A percentile compares a stretch with the other conserved stretches of the same genome.
Conservation (phyloP, 2,329 filamentous ascomycete species). For the Remersonia thermophila region DNA sequence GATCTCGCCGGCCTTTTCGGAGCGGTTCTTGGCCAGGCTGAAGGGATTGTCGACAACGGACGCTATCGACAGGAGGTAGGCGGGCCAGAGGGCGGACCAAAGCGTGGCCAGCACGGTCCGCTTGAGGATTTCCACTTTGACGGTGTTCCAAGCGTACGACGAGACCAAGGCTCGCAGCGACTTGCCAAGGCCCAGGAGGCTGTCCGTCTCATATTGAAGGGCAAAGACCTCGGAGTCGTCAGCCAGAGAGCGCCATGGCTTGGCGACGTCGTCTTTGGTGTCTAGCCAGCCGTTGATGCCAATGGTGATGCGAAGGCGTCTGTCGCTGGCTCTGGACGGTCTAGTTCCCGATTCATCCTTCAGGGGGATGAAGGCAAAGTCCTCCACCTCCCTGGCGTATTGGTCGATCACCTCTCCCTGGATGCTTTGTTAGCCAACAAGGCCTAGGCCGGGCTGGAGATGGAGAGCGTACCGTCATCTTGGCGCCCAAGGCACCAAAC, state of each 20-base stretch:
- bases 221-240: conserved; percentile 70
- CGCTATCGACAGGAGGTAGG: conserved; percentile 53
- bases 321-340: conserved; percentile 22
- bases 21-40: conserved; percentile 59
- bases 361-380: conserved; percentile 67
- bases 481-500: conserved; percentile 80
- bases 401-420: conserved; percentile 72
- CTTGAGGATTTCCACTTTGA: conserved; percentile 64
- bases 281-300: conserved; percentile 81
- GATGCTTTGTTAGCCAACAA: neutral
- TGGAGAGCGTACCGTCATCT: conserved; percentile 40
- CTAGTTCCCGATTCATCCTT: conserved; percentile 29
- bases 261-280: conserved; percentile 59
- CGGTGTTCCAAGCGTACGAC: conserved; percentile 61
- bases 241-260: conserved; percentile 67
- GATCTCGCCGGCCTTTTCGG: conserved; percentile 67
- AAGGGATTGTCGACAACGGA: conserved; percentile 72
- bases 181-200: conserved; percentile 63
- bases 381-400: conserved; percentile 78
- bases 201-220: conserved; percentile 68
- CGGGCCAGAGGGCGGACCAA: conserved; percentile 57
- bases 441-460: too few relatives aligned
- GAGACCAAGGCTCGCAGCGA: conserved; percentile 60
- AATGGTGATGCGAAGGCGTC: conserved; percentile 65
- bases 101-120: conserved; percentile 57